A percentile compares a stretch with the other conserved stretches of the same genome.
Evolutionary conservation across 2,329 filamentous ascomycete genomes (phyloP).

Genomic region (Colletotrichum abscissum): DNA sequence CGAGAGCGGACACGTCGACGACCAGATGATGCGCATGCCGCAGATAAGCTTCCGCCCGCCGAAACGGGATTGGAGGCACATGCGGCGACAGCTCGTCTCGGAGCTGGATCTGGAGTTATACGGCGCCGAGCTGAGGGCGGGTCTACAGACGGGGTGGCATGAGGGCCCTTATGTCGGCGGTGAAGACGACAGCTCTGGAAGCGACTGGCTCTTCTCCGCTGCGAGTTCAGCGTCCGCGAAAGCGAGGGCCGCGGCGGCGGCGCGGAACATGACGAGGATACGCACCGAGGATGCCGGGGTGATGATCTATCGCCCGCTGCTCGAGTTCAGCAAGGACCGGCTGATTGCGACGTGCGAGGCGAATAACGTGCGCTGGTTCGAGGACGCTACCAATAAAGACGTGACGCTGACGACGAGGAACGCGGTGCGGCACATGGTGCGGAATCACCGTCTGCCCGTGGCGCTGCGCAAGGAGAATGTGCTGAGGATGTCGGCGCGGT

Average conservation of each 20-base stretch:
- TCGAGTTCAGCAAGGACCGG: slow-evolving; percentile 77
- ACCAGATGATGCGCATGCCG: slow-evolving; percentile 50
- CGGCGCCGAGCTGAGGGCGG: slow-evolving; percentile 29
- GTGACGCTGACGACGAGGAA: slow-evolving; percentile 83
- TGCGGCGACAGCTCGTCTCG: slow-evolving; percentile 36
- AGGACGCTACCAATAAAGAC: slow-evolving; percentile 86
- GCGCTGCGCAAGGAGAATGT: slow-evolving; percentile 77
- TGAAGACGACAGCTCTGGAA: slow-evolving; percentile 19
- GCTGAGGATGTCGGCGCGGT: slow-evolving; percentile 67
- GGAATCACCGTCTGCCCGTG: slow-evolving; percentile 69
- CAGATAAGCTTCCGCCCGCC: slow-evolving; percentile 51
- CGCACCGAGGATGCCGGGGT: slow-evolving; percentile 74
- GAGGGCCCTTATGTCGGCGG: slow-evolving; percentile 36
- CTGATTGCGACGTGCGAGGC: slow-evolving; percentile 80
- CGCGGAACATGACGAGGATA: slow-evolving; percentile 38
- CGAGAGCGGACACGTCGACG: slow-evolving; percentile 69
- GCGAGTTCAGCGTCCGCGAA: slow-evolving; percentile 35
- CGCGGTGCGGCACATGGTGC: slow-evolving; percentile 76
- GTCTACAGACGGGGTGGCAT: slow-evolving; percentile 32
- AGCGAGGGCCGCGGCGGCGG: slow-evolving; percentile 19
- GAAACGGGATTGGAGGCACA: slow-evolving; percentile 37
- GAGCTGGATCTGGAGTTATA: slow-evolving; percentile 44
- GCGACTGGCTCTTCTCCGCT: slow-evolving; percentile 27
- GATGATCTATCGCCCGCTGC: slow-evolving; percentile 74
- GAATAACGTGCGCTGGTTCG: slow-evolving; percentile 79